Percentiles rank a stretch among this genome's conserved stretches.
Evolutionary conservation across 2,329 filamentous ascomycete genomes (phyloP).

Genomic region (Emergomyces africanus): DNA sequence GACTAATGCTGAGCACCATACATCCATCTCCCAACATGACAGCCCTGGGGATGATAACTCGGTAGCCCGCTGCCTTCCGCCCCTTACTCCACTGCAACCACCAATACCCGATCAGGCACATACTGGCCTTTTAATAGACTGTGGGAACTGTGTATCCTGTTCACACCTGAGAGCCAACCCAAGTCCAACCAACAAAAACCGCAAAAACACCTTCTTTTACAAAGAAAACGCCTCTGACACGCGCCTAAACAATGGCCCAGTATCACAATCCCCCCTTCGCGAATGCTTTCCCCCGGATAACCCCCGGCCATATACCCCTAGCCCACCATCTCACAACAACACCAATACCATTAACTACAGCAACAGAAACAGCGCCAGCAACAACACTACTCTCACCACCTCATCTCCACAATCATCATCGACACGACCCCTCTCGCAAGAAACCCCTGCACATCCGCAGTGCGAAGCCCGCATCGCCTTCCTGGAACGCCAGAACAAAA

Average conservation of each 20-base stretch:
- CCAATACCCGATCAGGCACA: neutral
- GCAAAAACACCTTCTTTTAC: conserved; percentile 1
- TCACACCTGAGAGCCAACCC: neutral
- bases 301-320: conserved; percentile 5
- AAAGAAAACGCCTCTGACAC: neutral
- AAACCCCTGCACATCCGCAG: conserved; percentile 12
- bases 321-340: neutral
- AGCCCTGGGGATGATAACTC: neutral
- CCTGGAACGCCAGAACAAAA: conserved; percentile 31
- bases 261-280: neutral
- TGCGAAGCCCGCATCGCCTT: conserved; percentile 27
- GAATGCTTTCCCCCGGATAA: neutral
- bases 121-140: neutral
- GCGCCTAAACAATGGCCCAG: neutral
- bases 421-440: conserved; percentile 5
- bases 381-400: conserved; percentile 9
- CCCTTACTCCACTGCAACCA: neutral
- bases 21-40: neutral
- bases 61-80: neutral
- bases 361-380: neutral
- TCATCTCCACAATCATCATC: neutral
- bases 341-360: neutral
- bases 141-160: neutral
- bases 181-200: neutral
- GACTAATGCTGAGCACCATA: neutral